Evolutionary conservation across 371 early-diverging fungal genomes (phyloP).

Genomic region (Rhizopus stolonifer): DNA sequence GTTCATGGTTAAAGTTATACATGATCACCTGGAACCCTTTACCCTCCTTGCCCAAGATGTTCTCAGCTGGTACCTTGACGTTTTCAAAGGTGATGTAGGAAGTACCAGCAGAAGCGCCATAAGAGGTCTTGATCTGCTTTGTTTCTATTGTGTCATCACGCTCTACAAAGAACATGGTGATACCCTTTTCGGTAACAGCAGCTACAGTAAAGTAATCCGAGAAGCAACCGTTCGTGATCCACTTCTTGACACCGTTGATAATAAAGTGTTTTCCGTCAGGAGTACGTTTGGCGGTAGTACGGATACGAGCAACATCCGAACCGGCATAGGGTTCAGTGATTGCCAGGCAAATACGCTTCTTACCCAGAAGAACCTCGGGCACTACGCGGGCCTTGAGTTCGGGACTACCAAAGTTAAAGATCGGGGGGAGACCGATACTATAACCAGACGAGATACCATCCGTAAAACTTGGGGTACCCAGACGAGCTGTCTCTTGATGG

Average conservation of each 20-base stretch:
- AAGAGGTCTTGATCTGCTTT: constrained; percentile 65
- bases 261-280: constrained; percentile 37
- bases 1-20: constrained; percentile 80
- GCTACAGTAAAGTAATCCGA: constrained; percentile 66
- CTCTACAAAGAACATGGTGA: constrained; percentile 72
- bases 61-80: constrained; percentile 81
- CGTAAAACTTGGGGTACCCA: constrained; percentile 77
- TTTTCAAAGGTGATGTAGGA: constrained; percentile 74
- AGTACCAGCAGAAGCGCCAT: constrained; percentile 67
- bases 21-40: constrained; percentile 83
- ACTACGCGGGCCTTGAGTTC: constrained; percentile 58
- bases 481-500: constrained; percentile 76
- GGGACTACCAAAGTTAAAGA: constrained; percentile 71
- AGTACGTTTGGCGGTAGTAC: constrained; percentile 54
- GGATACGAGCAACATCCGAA: constrained; percentile 81
- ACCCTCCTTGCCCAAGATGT: constrained; percentile 85
- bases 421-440: constrained; percentile 57
- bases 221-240: constrained; percentile 80
- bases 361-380: constrained; percentile 67
- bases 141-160: constrained; percentile 56
- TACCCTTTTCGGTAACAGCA: constrained; percentile 75
- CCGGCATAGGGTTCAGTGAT: constrained; percentile 71
- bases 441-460: constrained; percentile 45
- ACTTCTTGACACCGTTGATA: constrained; percentile 84
- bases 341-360: constrained; percentile 78